phyloP scores from a whole-genome alignment of 495 filamentous ascomycete species.

The Durotheca rogersii region DNA sequence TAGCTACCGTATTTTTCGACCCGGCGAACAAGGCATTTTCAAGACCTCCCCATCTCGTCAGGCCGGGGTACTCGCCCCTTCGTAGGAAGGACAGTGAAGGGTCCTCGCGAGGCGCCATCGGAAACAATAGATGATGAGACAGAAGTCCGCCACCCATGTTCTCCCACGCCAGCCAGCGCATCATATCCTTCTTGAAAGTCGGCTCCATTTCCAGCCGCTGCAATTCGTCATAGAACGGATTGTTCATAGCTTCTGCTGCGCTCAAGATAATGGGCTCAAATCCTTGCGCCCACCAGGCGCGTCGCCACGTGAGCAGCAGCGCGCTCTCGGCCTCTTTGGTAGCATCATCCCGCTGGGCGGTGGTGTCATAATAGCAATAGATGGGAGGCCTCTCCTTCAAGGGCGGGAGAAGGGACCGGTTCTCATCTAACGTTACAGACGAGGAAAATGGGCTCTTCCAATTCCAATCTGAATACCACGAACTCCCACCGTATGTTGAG shows the following conservation, averaged over 20 bases:
- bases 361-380: conserved; percentile 88
- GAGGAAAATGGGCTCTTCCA: conserved; percentile 87
- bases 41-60: conserved; percentile 74
- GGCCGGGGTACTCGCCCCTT: conserved; percentile 65
- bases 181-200: conserved; percentile 68
- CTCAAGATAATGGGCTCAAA: conserved; percentile 84
- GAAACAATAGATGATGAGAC: conserved; percentile 74
- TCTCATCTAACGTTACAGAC: conserved; percentile 80
- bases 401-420: conserved; percentile 82
- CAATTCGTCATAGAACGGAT: conserved; percentile 71
- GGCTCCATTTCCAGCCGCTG: conserved; percentile 54
- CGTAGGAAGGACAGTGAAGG: conserved; percentile 68
- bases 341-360: conserved; percentile 58
- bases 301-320: conserved; percentile 81
- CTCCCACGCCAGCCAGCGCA: conserved; percentile 91
- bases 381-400: conserved; percentile 70
- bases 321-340: conserved; percentile 70
- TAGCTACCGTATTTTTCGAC: conserved; percentile 62
- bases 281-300: conserved; percentile 92
- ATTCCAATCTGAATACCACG: conserved; percentile 85
- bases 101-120: conserved; percentile 82
- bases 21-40: conserved; percentile 74
- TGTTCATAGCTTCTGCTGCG: conserved; percentile 79
- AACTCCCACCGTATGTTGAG: conserved; percentile 72
- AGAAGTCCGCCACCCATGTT: conserved; percentile 87